These are phyloP conservation scores for Stagonosporopsis cucurbitacearum DNA, from an alignment of 2,329 filamentous ascomycete species.

Conservation along the genomic window DNA sequence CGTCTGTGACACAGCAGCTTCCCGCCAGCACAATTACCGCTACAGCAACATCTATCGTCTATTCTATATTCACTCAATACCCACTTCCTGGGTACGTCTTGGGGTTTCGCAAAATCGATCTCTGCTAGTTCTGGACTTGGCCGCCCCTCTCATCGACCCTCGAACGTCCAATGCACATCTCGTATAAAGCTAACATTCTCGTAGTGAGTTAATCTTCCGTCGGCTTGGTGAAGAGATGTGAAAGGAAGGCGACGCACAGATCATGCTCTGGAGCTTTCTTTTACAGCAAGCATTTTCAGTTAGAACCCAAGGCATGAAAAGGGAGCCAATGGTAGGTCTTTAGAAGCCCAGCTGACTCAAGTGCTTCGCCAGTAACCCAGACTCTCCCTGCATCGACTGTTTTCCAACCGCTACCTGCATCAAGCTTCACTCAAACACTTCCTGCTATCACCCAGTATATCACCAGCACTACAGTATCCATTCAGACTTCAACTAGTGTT, in stretches of 20 bases:
- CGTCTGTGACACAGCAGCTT: neutral
- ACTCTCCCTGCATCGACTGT: neutral
- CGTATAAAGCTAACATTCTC: neutral
- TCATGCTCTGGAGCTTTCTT: neutral
- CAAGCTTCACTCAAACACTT: neutral
- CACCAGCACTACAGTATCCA: neutral
- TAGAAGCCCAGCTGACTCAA: neutral
- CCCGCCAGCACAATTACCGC: neutral
- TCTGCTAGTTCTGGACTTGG: no score
- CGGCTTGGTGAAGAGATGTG: neutral
- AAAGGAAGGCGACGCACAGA: neutral
- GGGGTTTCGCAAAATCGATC: no score
- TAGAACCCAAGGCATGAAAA: no score
- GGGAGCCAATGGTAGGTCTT: neutral
- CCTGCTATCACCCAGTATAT: neutral
- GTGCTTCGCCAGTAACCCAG: neutral
- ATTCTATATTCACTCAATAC: constrained; percentile 5
- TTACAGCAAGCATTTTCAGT: neutral
- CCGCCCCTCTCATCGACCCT: neutral
- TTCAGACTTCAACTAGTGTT: neutral
- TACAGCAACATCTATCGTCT: neutral
- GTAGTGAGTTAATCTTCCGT: neutral
- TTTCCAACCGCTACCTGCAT: neutral
- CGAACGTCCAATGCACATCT: neutral
- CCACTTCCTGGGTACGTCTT: neutral